Percentiles rank a stretch among this genome's conserved stretches.
phyloP scores from a whole-genome alignment of 192 early-diverging fungal species.

The Entomortierella chlamydospora region DNA sequence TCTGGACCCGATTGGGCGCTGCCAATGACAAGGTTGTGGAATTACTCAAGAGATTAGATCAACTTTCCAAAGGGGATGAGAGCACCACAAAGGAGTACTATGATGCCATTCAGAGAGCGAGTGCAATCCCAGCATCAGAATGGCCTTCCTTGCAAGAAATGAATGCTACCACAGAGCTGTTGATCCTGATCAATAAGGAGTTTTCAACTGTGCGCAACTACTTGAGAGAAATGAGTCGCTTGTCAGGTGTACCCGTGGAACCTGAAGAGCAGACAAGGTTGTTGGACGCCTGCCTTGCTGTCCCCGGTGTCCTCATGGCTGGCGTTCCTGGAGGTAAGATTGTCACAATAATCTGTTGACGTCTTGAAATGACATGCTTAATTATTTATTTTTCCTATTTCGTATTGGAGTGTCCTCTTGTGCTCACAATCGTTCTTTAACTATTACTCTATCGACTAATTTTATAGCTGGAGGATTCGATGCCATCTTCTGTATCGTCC shows the following conservation, averaged over 20 bases:
- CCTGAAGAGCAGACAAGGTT: slow-evolving; percentile 88
- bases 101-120: slow-evolving; percentile 51
- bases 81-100: slow-evolving; percentile 49
- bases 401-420: neutral
- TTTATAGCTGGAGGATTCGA: slow-evolving; percentile 98
- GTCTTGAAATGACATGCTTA: no score
- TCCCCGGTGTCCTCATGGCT: slow-evolving; percentile 89
- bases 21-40: slow-evolving; percentile 71
- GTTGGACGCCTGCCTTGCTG: slow-evolving; percentile 82
- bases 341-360: no score
- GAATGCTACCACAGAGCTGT: slow-evolving; percentile 13
- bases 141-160: slow-evolving; percentile 29
- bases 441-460: neutral
- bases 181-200: slow-evolving; percentile 46
- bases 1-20: slow-evolving; percentile 73
- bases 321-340: slow-evolving; percentile 91
- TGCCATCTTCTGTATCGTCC: slow-evolving; percentile 91
- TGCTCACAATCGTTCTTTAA: no score
- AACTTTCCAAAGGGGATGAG: slow-evolving; percentile 33
- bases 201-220: slow-evolving; percentile 70
- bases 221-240: slow-evolving; percentile 77
- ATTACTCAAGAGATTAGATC: slow-evolving; percentile 60
- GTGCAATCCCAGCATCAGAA: slow-evolving; percentile 5
- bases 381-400: no score
- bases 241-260: slow-evolving; percentile 89